These are phyloP conservation scores for Lactuca sativa DNA, from an alignment of 129 eudicot species.

Conservation along the genomic window DNA sequence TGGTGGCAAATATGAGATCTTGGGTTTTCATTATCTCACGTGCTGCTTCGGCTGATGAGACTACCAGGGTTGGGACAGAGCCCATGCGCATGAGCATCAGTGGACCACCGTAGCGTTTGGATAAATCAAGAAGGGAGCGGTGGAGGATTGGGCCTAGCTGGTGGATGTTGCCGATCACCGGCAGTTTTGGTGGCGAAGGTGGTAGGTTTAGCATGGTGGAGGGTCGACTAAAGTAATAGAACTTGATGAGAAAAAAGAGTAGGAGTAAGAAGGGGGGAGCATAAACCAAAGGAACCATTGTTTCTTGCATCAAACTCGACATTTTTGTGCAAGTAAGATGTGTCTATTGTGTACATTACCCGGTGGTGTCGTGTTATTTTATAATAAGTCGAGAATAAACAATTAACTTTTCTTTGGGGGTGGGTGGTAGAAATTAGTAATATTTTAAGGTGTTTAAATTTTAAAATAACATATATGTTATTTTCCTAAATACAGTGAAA, in stretches of 20 bases:
- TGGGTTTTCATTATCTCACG: slow-evolving; percentile 66
- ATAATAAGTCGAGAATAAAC: no score
- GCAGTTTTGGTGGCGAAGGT: slow-evolving; percentile 70
- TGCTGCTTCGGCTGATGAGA: slow-evolving; percentile 65
- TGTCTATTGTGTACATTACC: no score
- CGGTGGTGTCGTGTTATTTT: no score
- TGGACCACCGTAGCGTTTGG: slow-evolving; percentile 57
- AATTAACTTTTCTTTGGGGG: no score
- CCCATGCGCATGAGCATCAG: slow-evolving; percentile 63
- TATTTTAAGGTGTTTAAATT: no score
- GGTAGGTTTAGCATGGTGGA: slow-evolving; percentile 41
- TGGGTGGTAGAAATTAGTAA: no score
- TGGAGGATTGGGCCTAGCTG: slow-evolving; percentile 53
- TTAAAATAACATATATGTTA: no score
- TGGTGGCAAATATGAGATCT: slow-evolving; percentile 50
- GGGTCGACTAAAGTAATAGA: slow-evolving; percentile 8
- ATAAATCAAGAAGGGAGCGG: slow-evolving; percentile 46
- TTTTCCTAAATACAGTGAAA: no score
- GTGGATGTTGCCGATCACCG: slow-evolving; percentile 74
- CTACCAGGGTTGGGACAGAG: slow-evolving; percentile 45
- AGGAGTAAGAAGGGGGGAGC: slow-evolving; percentile 17
- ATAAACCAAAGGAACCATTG: slow-evolving; percentile 16
- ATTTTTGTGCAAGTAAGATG: no score
- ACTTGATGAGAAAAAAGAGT: slow-evolving; percentile 30
- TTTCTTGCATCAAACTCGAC: background rate